Evolutionary conservation across 148 eudicot species (phyloP).

Genomic region (Oxyria digyna): DNA sequence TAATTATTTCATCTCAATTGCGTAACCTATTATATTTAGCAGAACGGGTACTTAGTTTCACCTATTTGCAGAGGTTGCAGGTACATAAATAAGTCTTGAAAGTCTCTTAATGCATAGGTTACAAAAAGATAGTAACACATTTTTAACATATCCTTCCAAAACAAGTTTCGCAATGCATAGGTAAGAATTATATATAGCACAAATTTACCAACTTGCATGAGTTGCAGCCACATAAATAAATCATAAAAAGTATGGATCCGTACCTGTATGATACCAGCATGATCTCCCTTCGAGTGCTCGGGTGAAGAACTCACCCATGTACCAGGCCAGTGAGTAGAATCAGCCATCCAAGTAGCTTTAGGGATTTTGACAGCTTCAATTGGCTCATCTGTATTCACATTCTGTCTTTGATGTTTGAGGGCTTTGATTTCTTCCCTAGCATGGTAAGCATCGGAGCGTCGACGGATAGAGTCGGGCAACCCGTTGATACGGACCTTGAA

Average conservation of each 20-base stretch:
- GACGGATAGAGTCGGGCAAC: constrained; percentile 74
- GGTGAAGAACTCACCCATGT: constrained; percentile 60
- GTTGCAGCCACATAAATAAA: not conserved
- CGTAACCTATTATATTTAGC: no score
- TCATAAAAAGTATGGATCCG: not conserved
- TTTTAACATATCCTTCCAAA: no score
- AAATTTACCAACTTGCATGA: no score
- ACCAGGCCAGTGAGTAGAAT: constrained; percentile 94
- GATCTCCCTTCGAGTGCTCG: constrained; percentile 78
- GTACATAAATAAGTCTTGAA: no score
- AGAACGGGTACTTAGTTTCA: no score
- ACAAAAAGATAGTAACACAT: no score
- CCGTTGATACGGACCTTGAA: constrained; percentile 85
- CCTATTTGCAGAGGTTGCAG: no score
- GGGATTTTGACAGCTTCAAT: constrained; percentile 54
- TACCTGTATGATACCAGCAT: constrained; percentile 95
- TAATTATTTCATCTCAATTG: no score
- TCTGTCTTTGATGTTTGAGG: constrained; percentile 56
- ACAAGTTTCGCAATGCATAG: no score
- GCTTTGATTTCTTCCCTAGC: constrained; percentile 81
- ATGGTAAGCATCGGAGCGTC: constrained; percentile 85
- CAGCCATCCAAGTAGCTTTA: constrained; percentile 98
- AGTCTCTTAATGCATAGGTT: no score
- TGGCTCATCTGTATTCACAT: constrained; percentile 49
- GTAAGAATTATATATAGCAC: no score